Base-by-base conservation (phyloP, 305 asterid genomes). In the Fraxinus dipetala region DNA sequence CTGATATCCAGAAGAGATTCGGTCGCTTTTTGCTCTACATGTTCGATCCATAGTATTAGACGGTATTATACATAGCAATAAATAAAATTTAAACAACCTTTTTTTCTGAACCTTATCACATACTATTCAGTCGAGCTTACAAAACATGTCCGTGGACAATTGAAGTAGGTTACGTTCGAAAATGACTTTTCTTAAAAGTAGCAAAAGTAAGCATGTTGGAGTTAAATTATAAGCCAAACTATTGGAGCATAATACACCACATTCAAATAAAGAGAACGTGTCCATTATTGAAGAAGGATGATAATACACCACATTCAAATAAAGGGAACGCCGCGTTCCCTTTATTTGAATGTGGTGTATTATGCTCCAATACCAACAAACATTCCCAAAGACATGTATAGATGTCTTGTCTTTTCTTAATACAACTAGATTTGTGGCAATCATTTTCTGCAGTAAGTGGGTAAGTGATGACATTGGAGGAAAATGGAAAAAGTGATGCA, bases 1-100 rank as follows among this genome's bases (percentile, higher is more conserved):
- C 99, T 45, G 98, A 93, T 84, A 95, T 83, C 99, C 99, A 95
- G 80, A 95, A 95, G 24, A 95, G 82, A 14, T 80, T 91, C 31
- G 97, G 89, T 67, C 80, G 92, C 87, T 82, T 94, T 76, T 93
- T 92, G 88, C 99, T 94, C 99, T 95, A 90, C 92, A 90, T 7
- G 5, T 63, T 31, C 14, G 7, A 8, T 10, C 1, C 32, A 74
- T 24, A 14, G n/a, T 14, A 22, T 34, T 13, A 69, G 22, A 45
- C 70, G 14, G 9, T 9, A 35, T 31, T 20, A 63, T 35, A 5
- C 74, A 65, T 24, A 26, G 40, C 31, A 22, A 73, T 22, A 9
- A 34, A 28, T 36, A 4, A 16, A 6, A 48, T 22, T 18, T 11
- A 3, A 84, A 36, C 13, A 18, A 67, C 5, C 14, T 30, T 28